Evolutionary conservation across 345 rosid genomes (phyloP).

Genomic region (Hypericum androsaemum): DNA sequence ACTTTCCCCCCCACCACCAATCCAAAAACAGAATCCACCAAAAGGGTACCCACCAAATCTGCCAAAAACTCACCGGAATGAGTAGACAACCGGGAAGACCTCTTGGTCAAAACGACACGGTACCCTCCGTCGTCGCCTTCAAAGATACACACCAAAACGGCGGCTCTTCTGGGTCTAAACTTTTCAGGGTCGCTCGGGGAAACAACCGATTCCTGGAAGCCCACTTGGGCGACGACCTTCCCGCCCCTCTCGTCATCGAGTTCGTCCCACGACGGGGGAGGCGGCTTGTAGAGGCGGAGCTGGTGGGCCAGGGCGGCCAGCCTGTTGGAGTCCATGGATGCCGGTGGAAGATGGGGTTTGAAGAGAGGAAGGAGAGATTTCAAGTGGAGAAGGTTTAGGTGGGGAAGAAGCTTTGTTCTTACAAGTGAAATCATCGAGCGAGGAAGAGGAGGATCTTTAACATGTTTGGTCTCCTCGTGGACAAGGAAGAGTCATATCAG

Average conservation of each 20-base stretch:
- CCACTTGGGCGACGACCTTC: not conserved
- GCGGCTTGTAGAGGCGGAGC: conserved; percentile 15
- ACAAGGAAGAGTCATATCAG: no score
- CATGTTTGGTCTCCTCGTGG: no score
- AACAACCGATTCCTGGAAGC: conserved; percentile 2
- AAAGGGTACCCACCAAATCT: not conserved
- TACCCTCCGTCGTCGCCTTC: conserved; percentile 32
- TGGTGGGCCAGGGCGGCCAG: conserved; percentile 12
- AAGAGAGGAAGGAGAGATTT: no score
- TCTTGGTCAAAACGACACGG: conserved; percentile 48
- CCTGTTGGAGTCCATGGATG: conserved; percentile 9
- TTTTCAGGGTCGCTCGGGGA: not conserved
- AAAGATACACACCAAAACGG: conserved; percentile 47
- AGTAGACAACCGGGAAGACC: conserved; percentile 64
- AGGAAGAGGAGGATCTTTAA: no score
- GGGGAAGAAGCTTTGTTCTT: no score
- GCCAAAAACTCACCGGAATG: conserved; percentile 59
- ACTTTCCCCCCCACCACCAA: not conserved
- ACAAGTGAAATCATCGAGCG: no score
- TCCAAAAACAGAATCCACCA: not conserved
- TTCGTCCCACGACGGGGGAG: not conserved
- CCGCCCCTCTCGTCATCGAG: not conserved
- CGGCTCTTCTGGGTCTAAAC: conserved; percentile 23
- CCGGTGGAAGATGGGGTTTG: no score
- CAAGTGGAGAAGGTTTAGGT: no score